These are phyloP conservation scores for Pestalotiopsis fici DNA, from an alignment of 2,329 filamentous ascomycete genomes.

Conservation along the genomic window DNA sequence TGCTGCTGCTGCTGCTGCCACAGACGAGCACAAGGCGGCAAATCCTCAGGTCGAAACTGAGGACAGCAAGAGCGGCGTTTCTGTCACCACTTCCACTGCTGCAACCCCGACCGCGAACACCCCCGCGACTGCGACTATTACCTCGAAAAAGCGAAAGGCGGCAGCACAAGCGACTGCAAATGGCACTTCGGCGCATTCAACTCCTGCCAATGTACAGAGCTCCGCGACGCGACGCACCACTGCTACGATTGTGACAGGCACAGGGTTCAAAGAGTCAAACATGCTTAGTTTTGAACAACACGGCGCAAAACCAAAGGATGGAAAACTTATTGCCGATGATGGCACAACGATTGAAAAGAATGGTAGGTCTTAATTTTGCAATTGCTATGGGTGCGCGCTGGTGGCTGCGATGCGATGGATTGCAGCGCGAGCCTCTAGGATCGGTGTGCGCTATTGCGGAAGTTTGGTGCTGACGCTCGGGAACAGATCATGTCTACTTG, in stretches of 20 bases:
- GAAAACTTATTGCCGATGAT: conserved; percentile 85
- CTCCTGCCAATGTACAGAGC: background rate
- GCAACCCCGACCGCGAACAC: conserved; percentile 21
- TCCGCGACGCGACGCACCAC: conserved; percentile 25
- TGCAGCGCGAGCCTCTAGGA: background rate
- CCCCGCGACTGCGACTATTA: conserved; percentile 23
- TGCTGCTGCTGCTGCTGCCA: conserved; percentile 23
- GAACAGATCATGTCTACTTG: conserved; percentile 80
- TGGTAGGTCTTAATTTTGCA: conserved; percentile 60
- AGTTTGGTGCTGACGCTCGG: conserved; percentile 28
- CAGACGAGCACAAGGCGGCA: conserved; percentile 27
- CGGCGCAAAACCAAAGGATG: conserved; percentile 69
- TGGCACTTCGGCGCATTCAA: conserved; percentile 14
- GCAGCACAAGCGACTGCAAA: conserved; percentile 40
- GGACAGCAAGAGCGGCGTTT: conserved; percentile 16
- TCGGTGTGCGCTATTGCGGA: background rate
- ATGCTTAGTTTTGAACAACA: conserved; percentile 85
- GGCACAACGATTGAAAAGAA: conserved; percentile 82
- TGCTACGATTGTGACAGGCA: conserved; percentile 18
- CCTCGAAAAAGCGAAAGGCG: conserved; percentile 86
- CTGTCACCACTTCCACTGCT: conserved; percentile 4
- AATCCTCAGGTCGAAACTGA: conserved; percentile 24
- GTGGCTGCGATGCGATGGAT: background rate
- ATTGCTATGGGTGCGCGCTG: background rate
- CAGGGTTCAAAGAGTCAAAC: conserved; percentile 68